Evolutionary conservation across 2,329 filamentous ascomycete genomes (phyloP), one percentile per base, ranked within the genome.

Genomic region (Aspergillus sp.): DNA sequence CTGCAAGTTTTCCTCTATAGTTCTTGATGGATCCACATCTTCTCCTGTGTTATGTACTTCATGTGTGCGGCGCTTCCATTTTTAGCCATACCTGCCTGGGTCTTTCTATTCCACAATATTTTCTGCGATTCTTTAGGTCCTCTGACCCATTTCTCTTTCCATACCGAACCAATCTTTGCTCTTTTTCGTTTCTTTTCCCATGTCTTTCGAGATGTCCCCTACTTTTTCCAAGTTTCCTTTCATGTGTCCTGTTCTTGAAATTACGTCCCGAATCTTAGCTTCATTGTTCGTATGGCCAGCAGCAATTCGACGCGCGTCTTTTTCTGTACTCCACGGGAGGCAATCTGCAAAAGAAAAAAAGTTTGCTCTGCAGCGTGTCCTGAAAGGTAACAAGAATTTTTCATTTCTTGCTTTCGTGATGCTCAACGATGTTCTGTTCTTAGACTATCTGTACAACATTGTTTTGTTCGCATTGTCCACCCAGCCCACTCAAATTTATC

Each of bases 291-390:
- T 74, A 71, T 74, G 71, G 27, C 71, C 69, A 70, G 68, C 69
- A 70, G 68, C 69, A 71, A 72, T 71, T 62, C 63, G 68, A 72
- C 65, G 66, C 61, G 60, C 63, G 66, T 69, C 61, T 67, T 68
- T 66, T 59, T 64, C 63, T 66, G 66, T 74, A 70, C 67, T 69
- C 67, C 68, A 68, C 75, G 74, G 75, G 74, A 75, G 74, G 74
- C 74, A 71, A 71, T 76, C 67, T 76, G 74, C 73, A 72, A 77
- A 77, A 77, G 76, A 72, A 72, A 72, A 76, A 77, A 77, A 77
- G 71, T 77, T 66, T 68, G 66, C 70, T 60, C 65, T 67, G 63
- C 62, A 59, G 65, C 62, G 64, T 63, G 67, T 57, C 64, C 66
- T 70, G 63, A 67, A 68, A 72, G 66, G 71, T 71, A 71, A 68